phyloP scores from a whole-genome alignment of 177 flowering plant genomes.

The Vitis hybrid region DNA sequence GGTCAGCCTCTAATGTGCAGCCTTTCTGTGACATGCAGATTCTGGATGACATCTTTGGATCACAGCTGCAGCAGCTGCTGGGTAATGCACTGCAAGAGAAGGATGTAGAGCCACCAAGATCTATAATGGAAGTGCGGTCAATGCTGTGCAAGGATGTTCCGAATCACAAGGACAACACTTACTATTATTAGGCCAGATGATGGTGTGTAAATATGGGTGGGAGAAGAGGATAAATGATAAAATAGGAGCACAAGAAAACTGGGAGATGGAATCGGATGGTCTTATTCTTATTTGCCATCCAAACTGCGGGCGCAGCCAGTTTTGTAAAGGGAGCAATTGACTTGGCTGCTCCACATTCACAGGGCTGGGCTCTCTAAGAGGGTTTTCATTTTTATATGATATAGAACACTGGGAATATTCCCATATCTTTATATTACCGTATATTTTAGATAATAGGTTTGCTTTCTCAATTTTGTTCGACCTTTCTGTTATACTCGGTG shows the following conservation, averaged over 20 bases:
- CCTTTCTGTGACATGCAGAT: slow-evolving; percentile 42
- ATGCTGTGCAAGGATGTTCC: slow-evolving; percentile 79
- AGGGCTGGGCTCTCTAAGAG: neutral
- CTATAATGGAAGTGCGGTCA: slow-evolving; percentile 80
- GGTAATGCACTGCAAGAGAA: slow-evolving; percentile 78
- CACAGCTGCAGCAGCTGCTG: slow-evolving; percentile 81
- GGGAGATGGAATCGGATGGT: neutral
- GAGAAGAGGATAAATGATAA: neutral
- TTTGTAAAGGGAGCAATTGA: slow-evolving; percentile 16
- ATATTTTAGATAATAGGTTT: too few species aligned
- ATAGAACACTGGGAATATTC: too few species aligned
- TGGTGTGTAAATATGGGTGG: neutral
- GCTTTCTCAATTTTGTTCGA: too few species aligned
- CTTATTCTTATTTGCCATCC: neutral
- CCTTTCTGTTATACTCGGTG: too few species aligned
- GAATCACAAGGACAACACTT: slow-evolving; percentile 46
- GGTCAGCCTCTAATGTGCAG: too few species aligned
- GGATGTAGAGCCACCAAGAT: slow-evolving; percentile 82
- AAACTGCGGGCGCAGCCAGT: slow-evolving; percentile 1
- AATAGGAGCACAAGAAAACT: too few species aligned
- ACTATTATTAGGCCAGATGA: slow-evolving; percentile 33
- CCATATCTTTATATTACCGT: too few species aligned
- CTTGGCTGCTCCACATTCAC: slow-evolving; percentile 13
- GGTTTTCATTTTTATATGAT: neutral
- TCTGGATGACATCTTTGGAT: slow-evolving; percentile 78